Base-by-base conservation (phyloP, 495 filamentous ascomycete species). In the Jackrogersella minutella region DNA sequence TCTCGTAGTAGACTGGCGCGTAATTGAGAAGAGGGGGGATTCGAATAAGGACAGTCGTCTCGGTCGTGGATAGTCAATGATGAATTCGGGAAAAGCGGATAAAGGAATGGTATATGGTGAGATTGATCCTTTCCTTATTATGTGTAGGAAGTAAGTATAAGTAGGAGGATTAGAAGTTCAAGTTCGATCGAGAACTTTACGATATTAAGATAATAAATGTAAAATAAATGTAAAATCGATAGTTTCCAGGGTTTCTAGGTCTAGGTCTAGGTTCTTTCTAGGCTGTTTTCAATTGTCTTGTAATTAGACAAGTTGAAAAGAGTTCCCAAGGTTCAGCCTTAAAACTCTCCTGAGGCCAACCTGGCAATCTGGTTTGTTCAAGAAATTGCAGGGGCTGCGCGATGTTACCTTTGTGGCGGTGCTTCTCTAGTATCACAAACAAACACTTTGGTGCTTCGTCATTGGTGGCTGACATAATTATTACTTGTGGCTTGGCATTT, bases 271-370 rank as follows among this genome's bases (percentile, higher is more conserved):
- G n/a, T 16, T 16, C n/a, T 31, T 10, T 11, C 7, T n/a, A 39
- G 13, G 17, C 22, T 8, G 19, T 39, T 21, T 16, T 53, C 13
- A 31, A 22, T 49, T 46, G 37, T 21, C 22, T 34, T 34, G 30
- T 5, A 22, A 52, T 52, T 21, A 10, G 9, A 30, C 10, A 49
- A 53, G 9, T 19, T 37, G 26, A 26, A 10, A 30, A 44, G 9
- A 44, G 16, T 51, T 14, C 30, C 36, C 19, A 36, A 16, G 52
- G 41, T 58, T 68, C 65, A 68, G 65, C 58, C 64, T 68, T 53
- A 62, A 61, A 56, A 62, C 56, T 49, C 57, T 67, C 64, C 64
- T 62, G 65, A 68, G 65, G 65, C 65, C 65, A 68, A 36, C 24
- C 28, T 62, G 64, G 58, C 64, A 62, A 36, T 31, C 26, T 62